Evolutionary conservation across 495 filamentous ascomycete species (phyloP), one percentile per base, ranked within the genome.

Genomic region (Bacidia rubella): DNA sequence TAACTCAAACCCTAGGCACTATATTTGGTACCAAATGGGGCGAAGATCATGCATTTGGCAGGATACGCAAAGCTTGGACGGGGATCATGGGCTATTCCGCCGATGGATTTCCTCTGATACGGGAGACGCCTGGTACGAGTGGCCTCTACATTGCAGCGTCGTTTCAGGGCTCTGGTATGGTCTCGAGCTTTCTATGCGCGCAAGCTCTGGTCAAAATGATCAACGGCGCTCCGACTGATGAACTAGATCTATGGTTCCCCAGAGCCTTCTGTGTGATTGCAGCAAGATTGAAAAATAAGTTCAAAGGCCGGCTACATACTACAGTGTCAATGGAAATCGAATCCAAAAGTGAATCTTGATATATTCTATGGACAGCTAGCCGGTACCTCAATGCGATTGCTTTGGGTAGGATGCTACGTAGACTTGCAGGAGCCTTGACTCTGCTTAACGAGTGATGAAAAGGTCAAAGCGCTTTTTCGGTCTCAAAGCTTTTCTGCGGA

Each of bases 11-110:
- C 19, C 62, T 75, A 10, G 54, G 65, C 11, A 57, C 63, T 21
- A 81, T 78, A 53, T 83, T 82, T 50, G 79, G 78, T 0, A 44
- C 51, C 9, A 67, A 72, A 35, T 81, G 79, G 74, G 82, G 80
- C 4, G 70, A 74, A 9, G 76, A 83, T 52, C 61, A 80, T 53
- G 63, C 65, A 2, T 69, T 71, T 2, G 78, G 73, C 11, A 71
- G 79, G 40, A 68, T 87, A 45, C 70, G 78, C 22, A 67, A 70
- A 43, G 63, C 73, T 17, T 79, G 76, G 75, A 73, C 70, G 11
- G 73, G 74, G 10, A 64, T 74, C 21, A 74, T 72, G 68, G 70
- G 69, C 2, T 69, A 66, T 47, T 68, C 65, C 3, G 64, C 63
- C 11, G 72, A 76, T 48, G 65, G 61, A 0, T 62, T 66, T n/a